Base-by-base conservation (phyloP, 75 land plant genomes). In the Cryptomeria japonica region DNA sequence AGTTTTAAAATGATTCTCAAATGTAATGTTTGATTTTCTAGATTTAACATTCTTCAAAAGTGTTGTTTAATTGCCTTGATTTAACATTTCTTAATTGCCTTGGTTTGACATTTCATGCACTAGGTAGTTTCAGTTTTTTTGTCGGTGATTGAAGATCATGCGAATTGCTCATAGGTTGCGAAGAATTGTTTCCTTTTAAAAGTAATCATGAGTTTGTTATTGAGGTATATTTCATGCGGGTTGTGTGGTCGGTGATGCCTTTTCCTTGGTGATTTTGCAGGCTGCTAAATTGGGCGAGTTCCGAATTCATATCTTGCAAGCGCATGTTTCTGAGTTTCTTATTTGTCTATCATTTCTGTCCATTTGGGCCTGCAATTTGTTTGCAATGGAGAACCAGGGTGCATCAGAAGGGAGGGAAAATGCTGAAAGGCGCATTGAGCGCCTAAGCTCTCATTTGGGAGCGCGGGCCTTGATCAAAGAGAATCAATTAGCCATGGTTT, bases 401-500 rank as follows among this genome's bases (percentile, higher is more conserved):
- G 47, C 53, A 39, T 3, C 80, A 87, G 51, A 42, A 38, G 90
- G 42, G 78, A 83, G 85, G 72, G 90, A 89, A 70, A 80, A 89
- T 89, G 92, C 80, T 22, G 84, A 86, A 47, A 87, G 92, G 55
- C 91, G 92, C 41, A 56, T 91, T 38, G 89, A 91, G 53, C 85
- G 92, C 83, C 49, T 91, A 11, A 86, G 89, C 37, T 90, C 92
- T 46, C 92, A 91, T n/a, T 85, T 91, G 88, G 70, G 88, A 32
- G 88, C 88, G n/a, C 61, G 82, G 39, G 79, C 42, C 25, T 32
- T 90, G n/a, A 86, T 51, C 32, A 64, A 87, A 32, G 92, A 90
- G 32, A 86, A 77, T 31, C 92, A 90, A 41, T 86, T 89, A 76
- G 79, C 53, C 78, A 51, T 84, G 84, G 78, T 84, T 39, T 80